These are phyloP conservation scores for Adansonia madagascariensis DNA, from an alignment of 441 rosid genomes.

Conservation along the genomic window DNA sequence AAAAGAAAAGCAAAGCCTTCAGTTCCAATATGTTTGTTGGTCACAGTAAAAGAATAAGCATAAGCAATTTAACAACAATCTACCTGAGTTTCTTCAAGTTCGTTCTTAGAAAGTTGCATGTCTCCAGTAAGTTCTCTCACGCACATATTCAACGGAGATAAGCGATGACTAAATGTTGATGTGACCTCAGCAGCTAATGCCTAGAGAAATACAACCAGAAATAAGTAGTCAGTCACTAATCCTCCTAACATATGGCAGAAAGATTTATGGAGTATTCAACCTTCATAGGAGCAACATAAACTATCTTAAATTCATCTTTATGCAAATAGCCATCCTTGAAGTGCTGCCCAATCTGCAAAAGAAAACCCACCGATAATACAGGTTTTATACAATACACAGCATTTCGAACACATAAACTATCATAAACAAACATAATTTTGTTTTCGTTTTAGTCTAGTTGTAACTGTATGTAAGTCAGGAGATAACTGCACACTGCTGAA, in stretches of 20 bases:
- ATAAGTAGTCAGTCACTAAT: constrained; percentile 30
- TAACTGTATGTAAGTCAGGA: background rate
- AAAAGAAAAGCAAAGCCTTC: constrained; percentile 30
- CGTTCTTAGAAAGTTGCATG: constrained; percentile 91
- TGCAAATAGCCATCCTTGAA: constrained; percentile 95
- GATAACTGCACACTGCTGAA: background rate
- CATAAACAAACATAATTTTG: background rate
- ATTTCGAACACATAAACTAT: constrained; percentile 5
- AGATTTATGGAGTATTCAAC: constrained; percentile 38
- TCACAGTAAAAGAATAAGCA: constrained; percentile 25
- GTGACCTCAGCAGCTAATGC: constrained; percentile 99
- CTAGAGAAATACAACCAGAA: constrained; percentile 40
- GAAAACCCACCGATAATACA: constrained; percentile 18
- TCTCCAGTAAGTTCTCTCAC: constrained; percentile 99
- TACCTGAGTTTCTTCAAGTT: constrained; percentile 98
- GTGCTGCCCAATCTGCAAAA: constrained; percentile 87
- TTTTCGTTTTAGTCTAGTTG: background rate
- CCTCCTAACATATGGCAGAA: constrained; percentile 11
- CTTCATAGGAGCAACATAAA: constrained; percentile 99
- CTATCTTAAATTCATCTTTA: constrained; percentile 93
- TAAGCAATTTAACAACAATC: constrained; percentile 27
- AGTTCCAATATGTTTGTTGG: constrained; percentile 23
- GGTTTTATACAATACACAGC: background rate
- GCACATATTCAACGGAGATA: constrained; percentile 83
- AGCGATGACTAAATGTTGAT: constrained; percentile 82